Base-by-base conservation (phyloP, 352 stramenopile species). In the Globisporangium recalcitrans region DNA sequence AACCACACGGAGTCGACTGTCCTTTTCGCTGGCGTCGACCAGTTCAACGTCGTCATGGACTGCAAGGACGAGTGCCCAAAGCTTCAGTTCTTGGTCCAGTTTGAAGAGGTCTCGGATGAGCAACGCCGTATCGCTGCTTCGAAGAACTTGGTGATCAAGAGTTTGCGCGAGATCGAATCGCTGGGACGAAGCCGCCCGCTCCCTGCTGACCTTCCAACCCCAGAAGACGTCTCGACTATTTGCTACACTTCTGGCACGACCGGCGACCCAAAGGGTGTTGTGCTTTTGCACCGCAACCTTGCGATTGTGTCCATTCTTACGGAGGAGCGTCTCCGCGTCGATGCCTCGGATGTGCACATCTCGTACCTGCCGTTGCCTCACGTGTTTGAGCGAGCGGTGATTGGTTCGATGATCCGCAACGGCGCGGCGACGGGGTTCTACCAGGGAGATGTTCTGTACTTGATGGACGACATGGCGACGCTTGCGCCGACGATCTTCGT, bases 241-340 rank as follows among this genome's bases (percentile, higher is more conserved):
- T 97, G 87, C 80, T 98, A 98, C 78, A 98, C 95, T 7, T 98
- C 83, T 6, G 97, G 96, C 26, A 99, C 96, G 24, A 99, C 95
- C 29, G 96, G 96, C 19, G 86, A 97, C 75, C 96, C 97, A 32
- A 99, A 99, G 77, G 96, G 96, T 11, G 97, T 94, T 19, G 85
- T 99, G 27, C 73, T 99, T 16, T 87, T 83, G 32, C 97, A 99
- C 73, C 56, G 72, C 38, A 95, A 91, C 70, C 70, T 91, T 40
- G 67, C 76, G 6, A 59, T 64, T 19, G 51, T 65, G 10, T 60
- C 71, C 0, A 27, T 73, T 4, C 53, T 68, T 27, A 48, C 62
- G 0, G 63, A 65, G 10, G 67, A 85, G 38, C 70, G 75, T 9
- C 48, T 87, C 36, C 32, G 19, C 1, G 63, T 87, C 29, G 13